These are phyloP conservation scores for Alloteropsis angusta DNA, from an alignment of 202 grass and related monocot genomes.

Conservation along the genomic window DNA sequence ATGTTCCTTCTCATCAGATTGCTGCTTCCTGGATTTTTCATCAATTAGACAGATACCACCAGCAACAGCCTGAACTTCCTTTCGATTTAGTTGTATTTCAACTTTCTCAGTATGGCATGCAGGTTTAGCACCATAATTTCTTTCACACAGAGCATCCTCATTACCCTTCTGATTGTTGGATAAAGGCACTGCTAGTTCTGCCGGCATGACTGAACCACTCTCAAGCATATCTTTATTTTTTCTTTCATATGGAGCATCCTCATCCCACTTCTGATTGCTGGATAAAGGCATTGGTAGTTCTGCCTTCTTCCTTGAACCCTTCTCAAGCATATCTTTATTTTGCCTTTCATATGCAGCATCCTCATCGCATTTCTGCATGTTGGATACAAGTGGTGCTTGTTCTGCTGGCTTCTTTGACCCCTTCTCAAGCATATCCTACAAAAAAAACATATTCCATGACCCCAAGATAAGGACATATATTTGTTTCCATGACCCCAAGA, in stretches of 20 bases:
- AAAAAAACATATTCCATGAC: background rate
- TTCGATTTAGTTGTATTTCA: constrained; percentile 17
- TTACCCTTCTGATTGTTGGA: constrained; percentile 13
- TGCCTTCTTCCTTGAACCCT: background rate
- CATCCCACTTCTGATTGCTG: constrained; percentile 7
- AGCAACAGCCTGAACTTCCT: constrained; percentile 45
- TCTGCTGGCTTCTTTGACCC: constrained; percentile 10
- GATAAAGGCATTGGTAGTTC: constrained; percentile 12
- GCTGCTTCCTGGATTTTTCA: constrained; percentile 14
- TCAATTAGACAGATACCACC: background rate
- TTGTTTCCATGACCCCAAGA: background rate
- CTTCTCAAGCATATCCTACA: constrained; percentile 25
- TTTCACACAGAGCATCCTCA: constrained; percentile 23
- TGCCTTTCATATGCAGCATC: constrained; percentile 32
- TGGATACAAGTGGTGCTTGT: constrained; percentile 17
- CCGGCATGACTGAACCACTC: background rate
- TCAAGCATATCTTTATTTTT: constrained; percentile 8
- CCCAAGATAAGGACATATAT: background rate
- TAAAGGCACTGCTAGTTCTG: constrained; percentile 13
- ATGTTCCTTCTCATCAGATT: constrained; percentile 5
- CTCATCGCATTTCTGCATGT: constrained; percentile 1
- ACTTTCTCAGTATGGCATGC: constrained; percentile 15
- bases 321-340: constrained; percentile 5
- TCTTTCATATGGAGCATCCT: constrained; percentile 27
- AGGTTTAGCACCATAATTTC: constrained; percentile 29